These are phyloP conservation scores for Globisporangium carolinianum DNA, from an alignment of 352 stramenopile species.

Conservation along the genomic window DNA sequence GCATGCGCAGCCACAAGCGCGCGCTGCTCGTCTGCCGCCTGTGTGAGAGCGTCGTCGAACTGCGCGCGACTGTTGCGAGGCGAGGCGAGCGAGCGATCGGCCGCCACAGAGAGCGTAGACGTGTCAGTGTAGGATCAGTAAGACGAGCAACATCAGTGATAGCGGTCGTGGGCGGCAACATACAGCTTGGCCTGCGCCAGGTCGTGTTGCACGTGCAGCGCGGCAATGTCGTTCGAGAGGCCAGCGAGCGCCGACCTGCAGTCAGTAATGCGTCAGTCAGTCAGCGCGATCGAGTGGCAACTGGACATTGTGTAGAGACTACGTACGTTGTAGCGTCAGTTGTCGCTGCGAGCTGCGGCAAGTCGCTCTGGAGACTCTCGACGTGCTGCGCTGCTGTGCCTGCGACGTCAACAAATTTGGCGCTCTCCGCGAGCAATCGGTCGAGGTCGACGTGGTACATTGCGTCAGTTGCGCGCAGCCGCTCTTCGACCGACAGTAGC, in stretches of 20 bases:
- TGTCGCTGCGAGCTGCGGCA: constrained; percentile 26
- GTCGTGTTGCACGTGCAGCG: constrained; percentile 37
- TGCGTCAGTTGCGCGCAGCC: constrained; percentile 28
- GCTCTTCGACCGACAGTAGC: constrained; percentile 39
- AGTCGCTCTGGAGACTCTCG: constrained; percentile 37
- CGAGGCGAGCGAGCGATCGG: too few species aligned
- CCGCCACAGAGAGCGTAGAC: too few species aligned
- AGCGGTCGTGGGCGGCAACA: too few species aligned
- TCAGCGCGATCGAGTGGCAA: not conserved
- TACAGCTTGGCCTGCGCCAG: constrained; percentile 23
- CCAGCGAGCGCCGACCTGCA: constrained; percentile 23
- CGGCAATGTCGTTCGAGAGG: constrained; percentile 38
- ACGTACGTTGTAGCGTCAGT: constrained; percentile 36
- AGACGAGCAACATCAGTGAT: too few species aligned
- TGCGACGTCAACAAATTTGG: constrained; percentile 63
- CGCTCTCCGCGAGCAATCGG: constrained; percentile 26
- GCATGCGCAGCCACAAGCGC: not conserved
- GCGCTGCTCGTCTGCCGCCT: too few species aligned
- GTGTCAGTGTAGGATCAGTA: too few species aligned
- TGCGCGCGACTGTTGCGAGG: constrained; percentile 9
- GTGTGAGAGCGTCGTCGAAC: constrained; percentile 22
- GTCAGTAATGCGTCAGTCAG: not conserved
- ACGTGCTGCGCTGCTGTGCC: constrained; percentile 41
- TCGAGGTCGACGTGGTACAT: constrained; percentile 49
- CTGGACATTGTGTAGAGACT: too few species aligned